phyloP scores from a whole-genome alignment of 129 eudicot genomes.

The Erigeron canadensis region DNA sequence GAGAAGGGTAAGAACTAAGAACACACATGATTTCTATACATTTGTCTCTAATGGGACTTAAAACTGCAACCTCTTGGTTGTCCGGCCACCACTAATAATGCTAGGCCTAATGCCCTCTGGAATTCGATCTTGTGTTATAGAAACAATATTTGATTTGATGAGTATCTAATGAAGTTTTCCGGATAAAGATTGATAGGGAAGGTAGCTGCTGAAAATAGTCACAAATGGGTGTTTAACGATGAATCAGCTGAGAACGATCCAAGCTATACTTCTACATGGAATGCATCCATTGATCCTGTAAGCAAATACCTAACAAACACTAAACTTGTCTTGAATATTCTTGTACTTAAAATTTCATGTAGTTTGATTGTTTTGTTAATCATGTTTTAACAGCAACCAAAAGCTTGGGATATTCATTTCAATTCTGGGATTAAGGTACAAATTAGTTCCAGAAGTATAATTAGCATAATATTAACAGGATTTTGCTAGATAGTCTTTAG shows the following conservation, averaged over 20 bases:
- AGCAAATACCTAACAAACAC: conserved; percentile 26
- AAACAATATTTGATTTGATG: background rate
- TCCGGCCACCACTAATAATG: too few species aligned
- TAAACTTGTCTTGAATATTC: background rate
- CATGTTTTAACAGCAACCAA: conserved; percentile 61
- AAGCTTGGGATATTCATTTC: conserved; percentile 84
- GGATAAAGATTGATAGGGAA: conserved; percentile 76
- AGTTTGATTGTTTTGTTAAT: conserved; percentile 2
- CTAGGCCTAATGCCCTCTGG: too few species aligned
- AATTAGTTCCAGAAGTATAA: background rate
- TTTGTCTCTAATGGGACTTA: too few species aligned
- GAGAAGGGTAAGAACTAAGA: conserved; percentile 68
- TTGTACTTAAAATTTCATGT: background rate
- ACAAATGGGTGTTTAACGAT: conserved; percentile 80
- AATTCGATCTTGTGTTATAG: background rate
- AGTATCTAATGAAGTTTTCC: conserved; percentile 3
- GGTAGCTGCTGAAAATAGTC: conserved; percentile 85
- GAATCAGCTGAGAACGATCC: conserved; percentile 61
- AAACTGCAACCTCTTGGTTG: too few species aligned
- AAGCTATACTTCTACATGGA: conserved; percentile 65
- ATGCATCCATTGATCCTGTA: conserved; percentile 74
- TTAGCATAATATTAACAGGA: background rate
- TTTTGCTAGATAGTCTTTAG: too few species aligned
- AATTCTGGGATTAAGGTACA: conserved; percentile 76
- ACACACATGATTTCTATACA: background rate